Conservation (phyloP, 1,284 basidiomycete genomes). For the Cutaneotrichosporon sp. region DNA sequence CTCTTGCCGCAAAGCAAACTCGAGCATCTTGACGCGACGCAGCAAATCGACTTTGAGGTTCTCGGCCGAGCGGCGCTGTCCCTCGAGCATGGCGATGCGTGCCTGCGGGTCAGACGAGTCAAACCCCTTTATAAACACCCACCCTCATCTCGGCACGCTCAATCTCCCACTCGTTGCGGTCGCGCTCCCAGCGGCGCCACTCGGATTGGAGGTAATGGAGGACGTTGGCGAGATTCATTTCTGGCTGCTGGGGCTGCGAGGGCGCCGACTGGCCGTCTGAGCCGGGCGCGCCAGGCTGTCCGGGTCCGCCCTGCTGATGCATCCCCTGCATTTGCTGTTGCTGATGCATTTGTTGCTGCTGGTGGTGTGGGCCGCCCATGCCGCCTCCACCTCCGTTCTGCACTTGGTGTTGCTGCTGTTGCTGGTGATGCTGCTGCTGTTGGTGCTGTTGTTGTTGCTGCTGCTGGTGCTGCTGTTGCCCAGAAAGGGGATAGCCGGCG, state of each 20-base stretch:
- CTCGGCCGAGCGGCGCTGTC: conserved; percentile 91
- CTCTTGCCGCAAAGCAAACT: conserved; percentile 90
- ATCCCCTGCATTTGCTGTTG: conserved; percentile 4
- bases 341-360: conserved; percentile 7
- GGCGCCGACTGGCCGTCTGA: conserved; percentile 30
- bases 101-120: conserved; percentile 55
- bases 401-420: conserved; percentile 8
- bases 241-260: conserved; percentile 40
- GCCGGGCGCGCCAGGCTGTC: not conserved
- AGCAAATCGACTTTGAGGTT: conserved; percentile 94
- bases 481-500: conserved; percentile 5
- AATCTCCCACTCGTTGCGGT: conserved; percentile 99
- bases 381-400: conserved; percentile 15
- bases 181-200: conserved; percentile 92
- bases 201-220: conserved; percentile 97
- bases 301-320: conserved; percentile 10
- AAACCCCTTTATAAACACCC: conserved; percentile 44
- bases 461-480: conserved; percentile 1
- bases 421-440: conserved; percentile 2
- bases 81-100: conserved; percentile 93
- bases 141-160: conserved; percentile 98
- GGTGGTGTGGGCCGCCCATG: conserved; percentile 7
- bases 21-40: conserved; percentile 97
- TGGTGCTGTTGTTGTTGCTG: conserved; percentile 9
- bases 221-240: conserved; percentile 88